Evolutionary conservation across 768 basidiomycete genomes (phyloP).

Genomic region (Rhodocollybia butyracea): DNA sequence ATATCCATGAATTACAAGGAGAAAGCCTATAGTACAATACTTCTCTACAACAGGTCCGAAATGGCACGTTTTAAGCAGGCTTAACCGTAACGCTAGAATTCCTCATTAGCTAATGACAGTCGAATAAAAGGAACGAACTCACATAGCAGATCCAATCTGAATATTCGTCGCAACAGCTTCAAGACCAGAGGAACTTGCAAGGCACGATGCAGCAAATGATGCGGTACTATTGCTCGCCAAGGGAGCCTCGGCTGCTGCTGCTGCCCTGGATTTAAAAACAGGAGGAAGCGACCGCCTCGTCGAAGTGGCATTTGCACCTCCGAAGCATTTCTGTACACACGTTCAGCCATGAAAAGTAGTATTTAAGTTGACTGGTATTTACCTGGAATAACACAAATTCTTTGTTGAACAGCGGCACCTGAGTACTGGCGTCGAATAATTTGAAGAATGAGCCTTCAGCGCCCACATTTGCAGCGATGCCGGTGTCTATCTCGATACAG

Average conservation of each 20-base stretch:
- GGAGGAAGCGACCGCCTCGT: background rate
- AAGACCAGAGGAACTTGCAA: background rate
- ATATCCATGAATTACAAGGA: too few relatives aligned
- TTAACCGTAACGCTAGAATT: background rate
- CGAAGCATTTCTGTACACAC: slow-evolving; percentile 2
- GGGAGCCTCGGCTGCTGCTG: background rate
- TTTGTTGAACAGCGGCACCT: slow-evolving; percentile 26
- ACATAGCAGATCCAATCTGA: slow-evolving; percentile 1
- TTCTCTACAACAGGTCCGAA: too few relatives aligned
- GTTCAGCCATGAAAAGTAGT: background rate
- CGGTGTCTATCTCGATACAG: slow-evolving; percentile 30
- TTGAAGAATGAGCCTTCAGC: slow-evolving; percentile 27
- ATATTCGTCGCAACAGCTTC: background rate
- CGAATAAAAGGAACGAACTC: background rate
- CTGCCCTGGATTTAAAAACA: background rate
- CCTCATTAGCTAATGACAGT: background rate
- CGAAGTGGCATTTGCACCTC: background rate
- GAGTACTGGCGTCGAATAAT: slow-evolving; percentile 23
- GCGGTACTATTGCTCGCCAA: background rate
- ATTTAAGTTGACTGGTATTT: background rate
- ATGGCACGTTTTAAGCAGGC: background rate
- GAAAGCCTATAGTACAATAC: too few relatives aligned
- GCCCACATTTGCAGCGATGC: slow-evolving; percentile 27
- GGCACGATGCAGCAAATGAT: background rate
- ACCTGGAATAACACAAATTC: slow-evolving; percentile 32